Base-by-base conservation (phyloP, 139 green algal species). In the Chlamydomonas sp. region DNA sequence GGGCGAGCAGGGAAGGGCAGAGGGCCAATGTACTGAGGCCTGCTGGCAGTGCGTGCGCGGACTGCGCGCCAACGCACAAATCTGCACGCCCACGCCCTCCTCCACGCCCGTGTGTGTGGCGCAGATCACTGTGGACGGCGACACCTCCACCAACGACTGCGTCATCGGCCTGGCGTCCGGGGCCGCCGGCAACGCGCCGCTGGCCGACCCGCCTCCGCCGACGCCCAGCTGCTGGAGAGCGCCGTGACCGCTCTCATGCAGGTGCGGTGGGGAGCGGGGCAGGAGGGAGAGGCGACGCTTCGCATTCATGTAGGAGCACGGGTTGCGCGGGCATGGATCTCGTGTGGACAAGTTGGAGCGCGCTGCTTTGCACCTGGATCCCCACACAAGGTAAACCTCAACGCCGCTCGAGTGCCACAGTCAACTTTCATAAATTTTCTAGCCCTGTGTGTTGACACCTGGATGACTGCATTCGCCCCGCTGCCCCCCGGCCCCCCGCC, bases 71-170 rank as follows among this genome's bases (percentile, higher is more conserved):
- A 49, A 49, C 31, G 31, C 31, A 49, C 31, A 49, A 49, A 49
- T 71, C 66, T 10, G 66, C 66, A 71, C 66, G 66, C 66, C 10
- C 66, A 71, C 66, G 66, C 66, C 10, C 9, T 71, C 66, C 9
- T 18, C 66, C 10, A 18, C 10, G 66, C 66, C 66, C 12, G 66
- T 14, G 12, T 71, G n/a, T 58, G 16, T 7, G 5, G 2, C 2
- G 0, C 83, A 88, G 83, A 88, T 88, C 83, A 88, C 83, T 2
- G 96, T 98, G 12, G 96, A 98, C 81, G 96, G 96, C 18, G 96
- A 98, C 93, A 98, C 96, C 58, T 95, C 89, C 90, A 98, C 96
- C 58, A 98, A 98, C 86, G 96, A 98, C 93, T 95, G 91, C 63
- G 95, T 98, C 14, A 94, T 98, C 63, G 95, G 90, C 15, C 93